A percentile compares a stretch with the other conserved stretches of the same genome.
These are phyloP conservation scores for Rubroboletus pulcherrimus DNA, from an alignment of 768 basidiomycete species.

Conservation along the genomic window DNA sequence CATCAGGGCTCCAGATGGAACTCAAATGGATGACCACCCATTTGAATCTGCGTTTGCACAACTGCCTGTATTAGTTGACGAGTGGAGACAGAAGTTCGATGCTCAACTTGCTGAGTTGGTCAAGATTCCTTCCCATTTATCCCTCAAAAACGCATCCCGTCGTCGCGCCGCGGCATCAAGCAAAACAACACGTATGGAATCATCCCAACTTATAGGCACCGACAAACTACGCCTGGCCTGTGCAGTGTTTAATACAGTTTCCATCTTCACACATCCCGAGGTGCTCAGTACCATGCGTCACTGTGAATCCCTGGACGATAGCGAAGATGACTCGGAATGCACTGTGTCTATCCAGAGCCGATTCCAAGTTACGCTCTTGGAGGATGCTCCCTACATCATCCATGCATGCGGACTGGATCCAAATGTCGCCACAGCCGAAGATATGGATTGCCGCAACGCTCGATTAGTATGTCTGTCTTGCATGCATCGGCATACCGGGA, in stretches of 20 bases:
- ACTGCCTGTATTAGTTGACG: background rate
- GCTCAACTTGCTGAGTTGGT: background rate
- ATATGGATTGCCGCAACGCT: conserved; percentile 3
- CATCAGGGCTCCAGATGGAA: background rate
- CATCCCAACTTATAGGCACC: background rate
- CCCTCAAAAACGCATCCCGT: background rate
- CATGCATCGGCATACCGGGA: background rate
- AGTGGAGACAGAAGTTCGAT: background rate
- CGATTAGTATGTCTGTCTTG: background rate
- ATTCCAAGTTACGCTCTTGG: background rate
- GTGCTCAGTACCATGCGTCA: background rate
- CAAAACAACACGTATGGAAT: background rate
- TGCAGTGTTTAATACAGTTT: background rate
- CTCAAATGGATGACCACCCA: background rate
- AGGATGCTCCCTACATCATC: background rate
- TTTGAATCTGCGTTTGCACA: conserved; percentile 6
- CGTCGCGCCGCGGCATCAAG: background rate
- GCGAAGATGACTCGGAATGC: too few relatives aligned
- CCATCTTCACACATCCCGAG: background rate
- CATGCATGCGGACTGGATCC: conserved; percentile 4
- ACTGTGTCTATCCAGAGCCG: background rate
- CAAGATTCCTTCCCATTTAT: background rate
- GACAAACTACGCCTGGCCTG: background rate
- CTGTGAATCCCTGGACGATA: too few relatives aligned
- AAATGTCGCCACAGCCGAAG: background rate